A percentile compares a stretch with the other conserved stretches of the same genome.
Evolutionary conservation across 495 filamentous ascomycete species (phyloP).

Genomic region (Annulohypoxylon stygium): DNA sequence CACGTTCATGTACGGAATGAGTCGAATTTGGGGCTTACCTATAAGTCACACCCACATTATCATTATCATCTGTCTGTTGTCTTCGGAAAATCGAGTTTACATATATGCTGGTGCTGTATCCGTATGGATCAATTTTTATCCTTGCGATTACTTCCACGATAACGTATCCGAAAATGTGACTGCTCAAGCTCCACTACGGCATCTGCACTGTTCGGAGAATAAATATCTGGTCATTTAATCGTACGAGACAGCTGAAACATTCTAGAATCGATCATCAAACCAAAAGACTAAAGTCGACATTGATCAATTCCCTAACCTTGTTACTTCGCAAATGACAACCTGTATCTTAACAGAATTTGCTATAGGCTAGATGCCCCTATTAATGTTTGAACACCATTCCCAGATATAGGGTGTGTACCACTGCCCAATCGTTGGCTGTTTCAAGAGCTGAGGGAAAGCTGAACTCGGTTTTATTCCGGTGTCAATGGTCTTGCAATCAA

Average conservation of each 20-base stretch:
- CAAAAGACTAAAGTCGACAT: not conserved
- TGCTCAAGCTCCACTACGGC: conserved; percentile 14
- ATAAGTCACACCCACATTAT: too few species aligned
- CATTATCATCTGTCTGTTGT: too few species aligned
- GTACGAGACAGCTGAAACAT: conserved; percentile 37
- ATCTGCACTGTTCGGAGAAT: conserved; percentile 33
- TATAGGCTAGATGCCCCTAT: not conserved
- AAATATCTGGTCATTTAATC: conserved; percentile 8
- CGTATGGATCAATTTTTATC: too few species aligned
- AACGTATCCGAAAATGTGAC: conserved; percentile 1
- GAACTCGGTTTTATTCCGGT: not conserved
- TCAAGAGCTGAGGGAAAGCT: not conserved
- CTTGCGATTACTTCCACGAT: not conserved
- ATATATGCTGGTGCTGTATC: too few species aligned
- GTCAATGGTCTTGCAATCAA: not conserved
- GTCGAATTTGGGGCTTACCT: too few species aligned
- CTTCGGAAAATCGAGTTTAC: too few species aligned
- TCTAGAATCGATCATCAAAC: conserved; percentile 32
- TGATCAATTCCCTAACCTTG: not conserved
- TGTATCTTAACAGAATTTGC: not conserved
- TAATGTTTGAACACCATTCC: not conserved
- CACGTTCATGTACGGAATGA: too few species aligned
- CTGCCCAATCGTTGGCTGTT: not conserved
- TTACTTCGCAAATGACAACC: not conserved
- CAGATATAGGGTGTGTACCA: not conserved